Percentiles rank a stretch among this genome's conserved stretches.
These are phyloP conservation scores for Phialophora chinensis DNA, from an alignment of 2,329 filamentous ascomycete species.

Conservation along the genomic window DNA sequence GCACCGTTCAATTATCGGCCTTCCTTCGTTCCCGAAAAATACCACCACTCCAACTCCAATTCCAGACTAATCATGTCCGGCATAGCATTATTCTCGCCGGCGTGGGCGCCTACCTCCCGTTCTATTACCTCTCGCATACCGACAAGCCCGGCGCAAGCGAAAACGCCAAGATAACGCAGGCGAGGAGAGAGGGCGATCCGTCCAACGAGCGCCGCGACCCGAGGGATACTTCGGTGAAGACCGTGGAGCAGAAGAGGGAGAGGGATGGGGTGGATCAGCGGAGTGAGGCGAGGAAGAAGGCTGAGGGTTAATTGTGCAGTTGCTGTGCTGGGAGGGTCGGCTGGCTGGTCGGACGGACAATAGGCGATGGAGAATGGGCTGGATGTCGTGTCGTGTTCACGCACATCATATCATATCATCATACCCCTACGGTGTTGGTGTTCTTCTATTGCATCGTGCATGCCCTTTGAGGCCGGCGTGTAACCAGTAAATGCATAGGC, in stretches of 20 bases:
- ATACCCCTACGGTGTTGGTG: too few species aligned
- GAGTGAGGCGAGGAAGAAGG: background rate
- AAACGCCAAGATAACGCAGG: conserved; percentile 19
- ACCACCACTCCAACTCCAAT: too few species aligned
- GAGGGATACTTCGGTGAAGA: conserved; percentile 32
- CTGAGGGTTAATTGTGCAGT: background rate
- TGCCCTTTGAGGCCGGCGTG: too few species aligned
- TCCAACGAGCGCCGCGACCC: conserved; percentile 29
- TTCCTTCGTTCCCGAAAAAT: too few species aligned
- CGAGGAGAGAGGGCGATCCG: conserved; percentile 16
- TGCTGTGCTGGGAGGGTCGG: background rate
- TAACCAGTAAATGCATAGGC: too few species aligned
- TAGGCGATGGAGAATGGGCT: too few species aligned
- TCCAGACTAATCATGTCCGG: background rate
- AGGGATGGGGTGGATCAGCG: conserved; percentile 12
- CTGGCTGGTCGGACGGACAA: too few species aligned
- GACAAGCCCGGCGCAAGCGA: conserved; percentile 21
- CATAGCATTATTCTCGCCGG: conserved; percentile 10
- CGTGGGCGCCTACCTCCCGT: conserved; percentile 16
- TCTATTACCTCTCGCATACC: conserved; percentile 33
- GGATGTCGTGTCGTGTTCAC: too few species aligned
- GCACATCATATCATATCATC: too few species aligned
- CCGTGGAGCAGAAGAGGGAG: conserved; percentile 30
- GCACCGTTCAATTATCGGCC: too few species aligned
- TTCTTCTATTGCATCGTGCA: too few species aligned